A percentile compares a stretch with the other conserved stretches of the same genome.
Conservation (phyloP, 176 grass and related monocot genomes). For the Zea luxurians region DNA sequence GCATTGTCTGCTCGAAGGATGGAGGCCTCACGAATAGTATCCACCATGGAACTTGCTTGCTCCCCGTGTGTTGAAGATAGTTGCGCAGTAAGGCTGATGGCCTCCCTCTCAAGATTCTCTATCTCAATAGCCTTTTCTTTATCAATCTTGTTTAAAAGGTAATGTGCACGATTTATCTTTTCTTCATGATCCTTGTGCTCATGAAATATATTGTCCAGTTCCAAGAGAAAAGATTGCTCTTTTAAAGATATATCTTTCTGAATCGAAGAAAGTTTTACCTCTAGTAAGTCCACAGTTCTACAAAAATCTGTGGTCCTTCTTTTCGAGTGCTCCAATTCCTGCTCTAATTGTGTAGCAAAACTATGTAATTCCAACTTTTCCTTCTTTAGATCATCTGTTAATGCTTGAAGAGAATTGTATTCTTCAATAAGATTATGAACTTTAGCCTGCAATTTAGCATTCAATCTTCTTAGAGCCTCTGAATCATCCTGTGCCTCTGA, state of each 20-base stretch:
- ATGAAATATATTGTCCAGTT: conserved; percentile 79
- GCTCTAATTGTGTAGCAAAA: conserved; percentile 63
- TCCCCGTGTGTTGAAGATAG: conserved; percentile 65
- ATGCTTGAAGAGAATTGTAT: conserved; percentile 71
- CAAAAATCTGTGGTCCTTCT: conserved; percentile 66
- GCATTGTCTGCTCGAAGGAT: conserved; percentile 69
- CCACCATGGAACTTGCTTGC: conserved; percentile 54
- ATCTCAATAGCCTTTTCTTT: conserved; percentile 75
- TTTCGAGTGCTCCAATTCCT: conserved; percentile 76
- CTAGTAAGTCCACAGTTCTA: conserved; percentile 65
- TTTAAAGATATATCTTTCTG: conserved; percentile 64
- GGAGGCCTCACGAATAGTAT: conserved; percentile 70
- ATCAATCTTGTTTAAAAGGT: conserved; percentile 66
- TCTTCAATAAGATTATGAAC: conserved; percentile 82
- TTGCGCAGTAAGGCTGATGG: conserved; percentile 58
- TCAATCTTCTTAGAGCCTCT: conserved; percentile 60
- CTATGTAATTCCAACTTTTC: conserved; percentile 81
- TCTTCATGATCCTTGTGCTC: conserved; percentile 96
- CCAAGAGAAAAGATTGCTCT: conserved; percentile 74
- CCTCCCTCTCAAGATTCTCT: conserved; percentile 76
- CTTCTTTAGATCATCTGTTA: conserved; percentile 62
- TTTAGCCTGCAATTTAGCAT: conserved; percentile 55
- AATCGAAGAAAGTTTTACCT: conserved; percentile 71
- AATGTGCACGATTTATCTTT: conserved; percentile 36
- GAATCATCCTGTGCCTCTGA: conserved; percentile 68